Base-by-base conservation (phyloP, 768 basidiomycete genomes). In the Leucogyrophana mollusca region DNA sequence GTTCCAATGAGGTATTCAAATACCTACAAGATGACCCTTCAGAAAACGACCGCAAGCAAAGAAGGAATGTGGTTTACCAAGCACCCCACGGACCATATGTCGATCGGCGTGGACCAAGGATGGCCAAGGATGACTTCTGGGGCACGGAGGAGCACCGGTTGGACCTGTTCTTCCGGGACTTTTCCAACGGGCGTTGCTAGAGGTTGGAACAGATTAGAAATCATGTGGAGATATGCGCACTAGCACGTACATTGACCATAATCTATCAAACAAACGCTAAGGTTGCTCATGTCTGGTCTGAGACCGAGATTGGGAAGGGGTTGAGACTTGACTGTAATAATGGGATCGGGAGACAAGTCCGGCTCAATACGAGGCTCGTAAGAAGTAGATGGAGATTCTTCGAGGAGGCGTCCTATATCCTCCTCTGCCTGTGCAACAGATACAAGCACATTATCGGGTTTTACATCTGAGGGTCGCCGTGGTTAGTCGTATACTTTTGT, bases 31-130 rank as follows among this genome's bases (percentile, higher is more conserved):
- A 35, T 30, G 20, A 42, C 22, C 16, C n/a, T 9, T 36, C 21
- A 24, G 36, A 27, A 17, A 18, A 47, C n/a, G 4, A n/a, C 18
- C 21, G 13, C 24, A 23, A 36, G 17, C 17, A 6, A 21, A 34
- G 13, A 9, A 20, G n/a, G 36, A 37, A 18, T n/a, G 34, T 43
- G 27, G 6, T 53, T 27, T 48, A 61, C 60, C n/a, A 61, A 24
- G 35, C 61, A 62, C 11, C 60, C 63, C 18, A 65, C 36, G 17
- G 49, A 47, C 63, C 58, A 65, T 23, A 63, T 61, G 33, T 65
- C 60, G 27, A 61, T 52, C 5, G 58, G 27, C 3, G 56, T 39
- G 14, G 46, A 40, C 59, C 60, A 53, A 4, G 45, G 40, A 27
- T 48, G 49, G 5, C 53, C 40, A 20, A 65, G 56, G 40, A 54